Base-by-base conservation (phyloP, 441 rosid species). In the Mallotus repandus region DNA sequence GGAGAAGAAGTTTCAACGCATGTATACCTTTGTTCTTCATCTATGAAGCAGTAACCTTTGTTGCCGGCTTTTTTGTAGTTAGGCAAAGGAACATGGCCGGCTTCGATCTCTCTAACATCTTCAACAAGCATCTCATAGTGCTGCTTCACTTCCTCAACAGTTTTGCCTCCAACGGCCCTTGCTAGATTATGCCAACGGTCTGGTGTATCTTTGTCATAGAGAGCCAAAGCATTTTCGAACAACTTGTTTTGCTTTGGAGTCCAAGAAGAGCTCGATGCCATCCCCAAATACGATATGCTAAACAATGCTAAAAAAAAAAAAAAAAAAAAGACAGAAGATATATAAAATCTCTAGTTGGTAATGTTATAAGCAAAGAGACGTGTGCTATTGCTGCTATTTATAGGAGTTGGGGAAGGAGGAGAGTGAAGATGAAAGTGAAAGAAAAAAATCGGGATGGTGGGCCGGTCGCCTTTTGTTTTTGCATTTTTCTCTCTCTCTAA, bases 151-250 rank as follows among this genome's bases (percentile, higher is more conserved):
- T 89, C 95, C 74, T 89, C 92, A 19, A 79, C 83, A 8, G 87
- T 82, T 76, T 89, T 89, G 57, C 86, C 94, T 18, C 91, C 90
- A 6, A 89, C 91, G 0, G 91, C 94, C 25, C 84, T 78, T 63
- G 91, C 94, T 4, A 89, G 75, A 0, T 87, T 83, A 64, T 81
- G 67, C 89, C 91, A 87, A 52, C 88, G 81, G 70, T 88, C 90
- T 0, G 91, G 94, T 0, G 88, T 82, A 62, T 87, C 88, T 79
- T 84, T 78, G 86, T 81, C 87, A 49, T 76, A 84, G 32, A 82
- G 74, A 54, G 85, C 90, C 76, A 88, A 71, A 55, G 94, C 91
- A 68, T 85, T 86, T 76, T 89, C 94, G 18, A 89, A 89, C 84
- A 82, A 52, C 70, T 89, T 89, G 88, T 89, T 86, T 68, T 88